Evolutionary conservation across 1,284 basidiomycete genomes (phyloP).

Genomic region (Heterobasidion irregulare): DNA sequence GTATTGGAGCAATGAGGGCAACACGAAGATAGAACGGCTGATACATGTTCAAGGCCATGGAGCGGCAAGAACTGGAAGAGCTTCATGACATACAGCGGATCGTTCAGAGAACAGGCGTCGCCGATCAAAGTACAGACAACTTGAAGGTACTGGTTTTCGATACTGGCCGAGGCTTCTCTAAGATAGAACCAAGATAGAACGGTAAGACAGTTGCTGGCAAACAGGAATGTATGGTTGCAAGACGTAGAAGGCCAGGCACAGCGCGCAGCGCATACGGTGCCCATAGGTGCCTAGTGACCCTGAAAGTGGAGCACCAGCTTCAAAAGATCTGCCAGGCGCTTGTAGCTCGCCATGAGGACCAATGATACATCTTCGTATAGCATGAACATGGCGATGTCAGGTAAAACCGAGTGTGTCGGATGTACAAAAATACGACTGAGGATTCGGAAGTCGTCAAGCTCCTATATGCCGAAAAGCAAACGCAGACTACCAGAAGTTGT

Average conservation of each 20-base stretch:
- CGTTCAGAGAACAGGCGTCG: neutral
- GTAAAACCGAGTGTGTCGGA: neutral
- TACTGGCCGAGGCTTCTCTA: neutral
- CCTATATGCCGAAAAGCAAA: no score
- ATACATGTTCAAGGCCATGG: no score
- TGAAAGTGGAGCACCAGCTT: neutral
- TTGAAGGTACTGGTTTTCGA: neutral
- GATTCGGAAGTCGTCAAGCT: no score
- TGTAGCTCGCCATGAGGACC: neutral
- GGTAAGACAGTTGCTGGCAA: neutral
- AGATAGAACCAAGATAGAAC: neutral
- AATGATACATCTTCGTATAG: neutral
- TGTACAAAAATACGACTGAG: neutral
- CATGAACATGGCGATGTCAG: neutral
- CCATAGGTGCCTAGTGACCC: neutral
- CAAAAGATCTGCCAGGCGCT: neutral
- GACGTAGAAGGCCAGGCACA: neutral
- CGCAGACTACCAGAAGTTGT: no score
- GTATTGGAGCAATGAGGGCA: neutral
- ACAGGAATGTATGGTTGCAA: neutral
- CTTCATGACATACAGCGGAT: neutral
- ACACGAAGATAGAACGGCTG: no score
- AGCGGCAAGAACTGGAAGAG: neutral
- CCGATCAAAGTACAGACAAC: neutral
- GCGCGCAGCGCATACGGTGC: neutral